A percentile compares a stretch with the other conserved stretches of the same genome.
Evolutionary conservation across 805 yeast genomes (phyloP).

Genomic region (Wickerhamiella shivajii): DNA sequence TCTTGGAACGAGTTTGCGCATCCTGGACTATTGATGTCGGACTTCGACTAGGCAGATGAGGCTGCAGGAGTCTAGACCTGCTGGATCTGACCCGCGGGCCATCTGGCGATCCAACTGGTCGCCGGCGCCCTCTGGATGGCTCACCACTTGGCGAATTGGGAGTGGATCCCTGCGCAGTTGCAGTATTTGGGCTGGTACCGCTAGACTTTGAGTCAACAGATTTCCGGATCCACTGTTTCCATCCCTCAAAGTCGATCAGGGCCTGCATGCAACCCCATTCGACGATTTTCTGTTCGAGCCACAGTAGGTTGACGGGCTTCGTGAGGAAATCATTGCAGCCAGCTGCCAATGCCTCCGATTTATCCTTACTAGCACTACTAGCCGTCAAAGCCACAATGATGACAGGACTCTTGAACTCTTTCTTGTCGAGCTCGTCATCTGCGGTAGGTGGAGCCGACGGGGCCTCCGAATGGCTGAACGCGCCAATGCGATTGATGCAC

Average conservation of each 20-base stretch:
- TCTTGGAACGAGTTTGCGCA: too few relatives aligned
- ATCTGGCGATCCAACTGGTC: too few relatives aligned
- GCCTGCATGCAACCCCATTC: conserved; percentile 99
- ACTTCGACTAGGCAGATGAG: too few relatives aligned
- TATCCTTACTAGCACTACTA: conserved; percentile 68
- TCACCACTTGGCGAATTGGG: too few relatives aligned
- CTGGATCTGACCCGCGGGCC: too few relatives aligned
- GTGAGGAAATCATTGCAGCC: conserved; percentile 96
- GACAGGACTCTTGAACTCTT: conserved; percentile 79
- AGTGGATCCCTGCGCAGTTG: too few relatives aligned
- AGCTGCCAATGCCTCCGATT: conserved; percentile 82
- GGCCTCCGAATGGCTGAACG: conserved; percentile 25
- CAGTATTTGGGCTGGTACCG: too few relatives aligned
- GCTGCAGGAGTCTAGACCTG: too few relatives aligned
- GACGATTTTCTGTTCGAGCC: conserved; percentile 78
- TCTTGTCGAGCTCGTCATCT: conserved; percentile 43
- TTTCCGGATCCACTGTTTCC: conserved; percentile 34
- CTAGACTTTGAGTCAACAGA: too few relatives aligned
- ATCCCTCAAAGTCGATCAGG: conserved; percentile 83
- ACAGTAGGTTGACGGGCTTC: conserved; percentile 84
- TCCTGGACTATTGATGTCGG: too few relatives aligned
- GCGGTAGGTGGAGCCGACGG: conserved; percentile 16
- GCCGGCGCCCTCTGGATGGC: too few relatives aligned
- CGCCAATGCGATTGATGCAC: conserved; percentile 62
- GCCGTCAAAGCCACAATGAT: conserved; percentile 96